A percentile compares a stretch with the other conserved stretches of the same genome.
These are phyloP conservation scores for Pseudopithomyces maydicus DNA, from an alignment of 2,329 filamentous ascomycete genomes.

Conservation along the genomic window DNA sequence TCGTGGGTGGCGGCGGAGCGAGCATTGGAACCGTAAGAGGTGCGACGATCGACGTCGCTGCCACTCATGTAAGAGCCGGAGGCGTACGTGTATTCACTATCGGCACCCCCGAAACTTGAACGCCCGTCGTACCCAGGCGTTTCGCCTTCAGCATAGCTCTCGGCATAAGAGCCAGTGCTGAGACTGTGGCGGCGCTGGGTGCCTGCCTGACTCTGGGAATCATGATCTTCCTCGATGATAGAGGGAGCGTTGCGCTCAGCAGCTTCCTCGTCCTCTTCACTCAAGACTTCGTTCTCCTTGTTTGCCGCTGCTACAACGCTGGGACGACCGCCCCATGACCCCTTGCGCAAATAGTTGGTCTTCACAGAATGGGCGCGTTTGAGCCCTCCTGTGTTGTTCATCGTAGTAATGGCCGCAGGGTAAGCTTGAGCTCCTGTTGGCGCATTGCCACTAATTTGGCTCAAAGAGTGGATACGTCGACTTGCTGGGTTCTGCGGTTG, in stretches of 20 bases:
- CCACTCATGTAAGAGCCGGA: slow-evolving; percentile 57
- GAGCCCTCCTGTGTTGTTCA: slow-evolving; percentile 57
- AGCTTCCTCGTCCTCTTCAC: slow-evolving; percentile 50
- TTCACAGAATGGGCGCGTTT: slow-evolving; percentile 50
- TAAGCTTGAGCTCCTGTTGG: slow-evolving; percentile 53
- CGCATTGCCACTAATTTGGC: slow-evolving; percentile 82
- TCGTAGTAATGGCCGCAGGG: slow-evolving; percentile 32
- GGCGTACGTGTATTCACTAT: slow-evolving; percentile 52
- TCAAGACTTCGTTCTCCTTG: slow-evolving; percentile 55
- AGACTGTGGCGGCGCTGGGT: slow-evolving; percentile 48
- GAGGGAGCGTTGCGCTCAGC: slow-evolving; percentile 28
- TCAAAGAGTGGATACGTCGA: slow-evolving; percentile 86
- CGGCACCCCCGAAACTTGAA: slow-evolving; percentile 47
- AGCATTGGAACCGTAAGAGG: slow-evolving; percentile 48
- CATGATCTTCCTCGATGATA: slow-evolving; percentile 34
- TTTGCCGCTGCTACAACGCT: slow-evolving; percentile 39
- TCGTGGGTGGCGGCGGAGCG: slow-evolving; percentile 39
- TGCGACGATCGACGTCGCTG: slow-evolving; percentile 52
- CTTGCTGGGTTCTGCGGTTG: slow-evolving; percentile 46
- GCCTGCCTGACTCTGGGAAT: slow-evolving; percentile 43
- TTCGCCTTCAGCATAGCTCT: slow-evolving; percentile 40
- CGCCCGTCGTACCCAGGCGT: slow-evolving; percentile 44
- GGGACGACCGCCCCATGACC: slow-evolving; percentile 42
- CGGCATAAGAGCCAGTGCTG: slow-evolving; percentile 39
- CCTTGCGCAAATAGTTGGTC: slow-evolving; percentile 42